Conservation (phyloP, 305 asterid species). For the Fraxinus platypoda region DNA sequence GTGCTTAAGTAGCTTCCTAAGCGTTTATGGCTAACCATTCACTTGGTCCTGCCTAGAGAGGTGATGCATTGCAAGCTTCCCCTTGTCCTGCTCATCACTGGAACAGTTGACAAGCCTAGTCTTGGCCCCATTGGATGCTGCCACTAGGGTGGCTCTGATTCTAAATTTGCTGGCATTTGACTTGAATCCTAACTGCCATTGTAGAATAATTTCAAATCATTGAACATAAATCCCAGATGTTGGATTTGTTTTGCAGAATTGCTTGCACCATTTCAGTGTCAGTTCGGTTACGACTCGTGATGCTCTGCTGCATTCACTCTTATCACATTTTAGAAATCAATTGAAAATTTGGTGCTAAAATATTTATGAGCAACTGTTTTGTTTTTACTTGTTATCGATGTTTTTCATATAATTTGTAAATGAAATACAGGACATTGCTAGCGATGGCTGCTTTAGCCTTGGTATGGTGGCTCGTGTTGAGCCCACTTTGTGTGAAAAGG, state of each 20-base stretch:
- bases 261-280: background rate
- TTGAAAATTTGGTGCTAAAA: background rate
- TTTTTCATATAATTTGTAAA: background rate
- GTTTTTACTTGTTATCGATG: background rate
- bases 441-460: constrained; percentile 96
- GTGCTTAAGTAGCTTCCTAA: background rate
- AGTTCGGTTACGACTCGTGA: background rate
- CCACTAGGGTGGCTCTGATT: background rate
- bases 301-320: background rate
- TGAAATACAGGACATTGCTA: constrained; percentile 65
- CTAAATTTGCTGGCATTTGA: background rate
- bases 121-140: background rate
- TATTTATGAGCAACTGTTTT: background rate
- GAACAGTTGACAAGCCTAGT: background rate
- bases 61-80: background rate
- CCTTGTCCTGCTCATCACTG: background rate
- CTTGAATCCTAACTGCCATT: background rate
- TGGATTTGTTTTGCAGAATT: background rate
- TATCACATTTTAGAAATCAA: background rate
- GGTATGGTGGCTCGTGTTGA: constrained; percentile 92
- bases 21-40: background rate
- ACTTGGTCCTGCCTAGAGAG: background rate
- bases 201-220: background rate
- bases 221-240: background rate
- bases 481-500: constrained; percentile 53